Percentiles rank a stretch among this genome's conserved stretches.
These are phyloP conservation scores for Blastocladiella emersonii DNA, from an alignment of 371 early-diverging fungal species.

Conservation along the genomic window DNA sequence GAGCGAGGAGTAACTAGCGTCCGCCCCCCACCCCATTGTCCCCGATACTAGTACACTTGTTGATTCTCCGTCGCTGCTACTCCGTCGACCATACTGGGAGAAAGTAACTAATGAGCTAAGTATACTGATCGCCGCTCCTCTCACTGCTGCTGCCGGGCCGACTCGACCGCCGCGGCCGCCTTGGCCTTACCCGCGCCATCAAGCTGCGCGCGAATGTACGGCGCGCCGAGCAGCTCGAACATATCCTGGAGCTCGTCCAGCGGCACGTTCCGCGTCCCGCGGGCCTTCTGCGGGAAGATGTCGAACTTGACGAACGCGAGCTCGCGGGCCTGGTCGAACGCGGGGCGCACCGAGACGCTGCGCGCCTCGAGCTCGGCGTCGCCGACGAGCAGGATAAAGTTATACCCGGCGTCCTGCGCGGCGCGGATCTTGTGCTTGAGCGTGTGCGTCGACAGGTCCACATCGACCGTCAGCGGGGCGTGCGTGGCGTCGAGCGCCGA, in stretches of 20 bases:
- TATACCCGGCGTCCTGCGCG: slow-evolving; percentile 17
- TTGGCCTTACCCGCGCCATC: no score
- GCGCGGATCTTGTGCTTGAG: slow-evolving; percentile 92
- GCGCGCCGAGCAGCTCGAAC: neutral
- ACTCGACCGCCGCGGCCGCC: no score
- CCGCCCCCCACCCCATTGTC: no score
- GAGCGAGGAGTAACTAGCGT: no score
- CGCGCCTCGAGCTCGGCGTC: neutral
- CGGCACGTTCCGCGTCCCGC: neutral
- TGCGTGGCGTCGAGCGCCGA: neutral
- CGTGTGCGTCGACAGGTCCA: slow-evolving; percentile 71
- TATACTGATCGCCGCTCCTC: no score
- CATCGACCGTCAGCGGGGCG: slow-evolving; percentile 40
- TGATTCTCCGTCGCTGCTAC: no score
- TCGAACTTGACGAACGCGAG: neutral
- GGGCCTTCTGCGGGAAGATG: neutral
- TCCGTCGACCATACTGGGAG: no score
- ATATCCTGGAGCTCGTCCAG: neutral
- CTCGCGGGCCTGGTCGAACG: neutral
- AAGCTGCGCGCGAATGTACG: no score
- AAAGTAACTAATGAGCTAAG: no score
- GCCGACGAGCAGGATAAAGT: neutral
- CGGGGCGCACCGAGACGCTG: neutral
- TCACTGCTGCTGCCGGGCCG: no score
- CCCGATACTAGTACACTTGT: no score